A percentile compares a stretch with the other conserved stretches of the same genome.
Conservation (phyloP, 2,329 filamentous ascomycete genomes). For the Exserohilum turcica region DNA sequence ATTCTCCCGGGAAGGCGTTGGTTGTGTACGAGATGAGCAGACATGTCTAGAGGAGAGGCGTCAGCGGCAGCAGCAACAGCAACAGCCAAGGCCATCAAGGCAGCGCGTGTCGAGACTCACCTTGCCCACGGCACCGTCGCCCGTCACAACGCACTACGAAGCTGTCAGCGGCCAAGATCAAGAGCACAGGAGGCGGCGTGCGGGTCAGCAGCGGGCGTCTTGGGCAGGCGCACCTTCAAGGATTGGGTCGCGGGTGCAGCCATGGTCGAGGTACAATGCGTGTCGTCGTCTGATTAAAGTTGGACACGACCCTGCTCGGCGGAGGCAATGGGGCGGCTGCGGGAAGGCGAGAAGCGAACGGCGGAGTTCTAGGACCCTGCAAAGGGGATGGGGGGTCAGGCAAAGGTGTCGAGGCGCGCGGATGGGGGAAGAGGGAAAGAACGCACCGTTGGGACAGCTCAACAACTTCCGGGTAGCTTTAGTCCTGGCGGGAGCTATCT, state of each 20-base stretch:
- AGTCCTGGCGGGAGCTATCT: conserved; percentile 35
- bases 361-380: conserved; percentile 19
- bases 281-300: conserved; percentile 31
- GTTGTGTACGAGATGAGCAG: conserved; percentile 99
- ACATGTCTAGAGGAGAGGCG: conserved; percentile 89
- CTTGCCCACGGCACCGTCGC: conserved; percentile 99
- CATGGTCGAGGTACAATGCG: conserved; percentile 50
- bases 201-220: background rate
- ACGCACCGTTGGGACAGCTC: conserved; percentile 26
- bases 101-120: conserved; percentile 58
- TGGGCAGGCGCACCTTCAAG: conserved; percentile 70
- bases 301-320: conserved; percentile 26
- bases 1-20: conserved; percentile 99
- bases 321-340: conserved; percentile 25
- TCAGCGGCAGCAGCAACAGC: too few relatives aligned
- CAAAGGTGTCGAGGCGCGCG: conserved; percentile 9
- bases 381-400: conserved; percentile 12
- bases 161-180: conserved; percentile 21
- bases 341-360: conserved; percentile 20
- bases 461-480: conserved; percentile 25
- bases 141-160: conserved; percentile 90
- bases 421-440: conserved; percentile 5
- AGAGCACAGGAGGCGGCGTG: background rate
- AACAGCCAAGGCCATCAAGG: conserved; percentile 12
- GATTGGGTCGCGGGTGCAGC: conserved; percentile 87